A percentile compares a stretch with the other conserved stretches of the same genome.
Conservation (phyloP, 768 basidiomycete species). For the Leucosporidium scottii region DNA sequence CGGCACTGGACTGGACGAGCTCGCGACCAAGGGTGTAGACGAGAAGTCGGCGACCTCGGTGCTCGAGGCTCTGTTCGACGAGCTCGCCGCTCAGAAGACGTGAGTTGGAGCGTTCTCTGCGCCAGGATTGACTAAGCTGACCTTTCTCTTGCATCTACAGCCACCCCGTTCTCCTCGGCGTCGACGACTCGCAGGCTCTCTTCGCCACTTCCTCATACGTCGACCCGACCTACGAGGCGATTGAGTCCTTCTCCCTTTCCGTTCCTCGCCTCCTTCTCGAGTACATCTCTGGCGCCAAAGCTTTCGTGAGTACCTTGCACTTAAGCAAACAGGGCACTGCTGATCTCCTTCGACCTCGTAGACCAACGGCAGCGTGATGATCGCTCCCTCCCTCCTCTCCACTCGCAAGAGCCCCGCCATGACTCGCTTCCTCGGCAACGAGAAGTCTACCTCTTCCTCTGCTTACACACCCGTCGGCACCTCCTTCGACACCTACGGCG, state of each 20-base stretch:
- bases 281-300: conserved; percentile 14
- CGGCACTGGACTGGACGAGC: conserved; percentile 21
- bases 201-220: conserved; percentile 19
- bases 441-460: background rate
- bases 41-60: conserved; percentile 21
- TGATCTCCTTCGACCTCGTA: background rate
- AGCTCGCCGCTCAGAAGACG: conserved; percentile 20
- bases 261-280: conserved; percentile 30
- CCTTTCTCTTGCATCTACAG: background rate
- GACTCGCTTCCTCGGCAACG: conserved; percentile 9
- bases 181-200: conserved; percentile 26
- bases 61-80: conserved; percentile 28
- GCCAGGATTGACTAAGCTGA: no score
- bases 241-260: conserved; percentile 27
- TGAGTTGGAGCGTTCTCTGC: background rate
- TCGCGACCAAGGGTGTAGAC: conserved; percentile 13
- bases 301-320: conserved; percentile 8
- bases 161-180: conserved; percentile 23
- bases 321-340: background rate
- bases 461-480: background rate
- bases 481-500: conserved; percentile 6
- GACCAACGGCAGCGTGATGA: conserved; percentile 10
- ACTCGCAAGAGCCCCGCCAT: conserved; percentile 7
- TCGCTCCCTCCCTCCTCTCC: conserved; percentile 11
- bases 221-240: conserved; percentile 24